Conservation (phyloP, 2,329 filamentous ascomycete genomes). For the Alternaria arborescens region DNA sequence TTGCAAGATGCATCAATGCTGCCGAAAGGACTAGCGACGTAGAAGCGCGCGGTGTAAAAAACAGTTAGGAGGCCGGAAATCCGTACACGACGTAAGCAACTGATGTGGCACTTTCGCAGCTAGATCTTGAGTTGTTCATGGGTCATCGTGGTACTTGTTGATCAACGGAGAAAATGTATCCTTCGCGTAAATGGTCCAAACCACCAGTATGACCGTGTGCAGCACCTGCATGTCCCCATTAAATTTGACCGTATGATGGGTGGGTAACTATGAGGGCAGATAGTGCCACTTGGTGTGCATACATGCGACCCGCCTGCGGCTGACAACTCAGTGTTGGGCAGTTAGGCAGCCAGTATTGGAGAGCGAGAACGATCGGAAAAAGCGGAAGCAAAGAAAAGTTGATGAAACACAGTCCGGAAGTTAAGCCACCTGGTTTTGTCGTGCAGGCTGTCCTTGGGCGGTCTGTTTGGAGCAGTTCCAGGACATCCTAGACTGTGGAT, state of each 20-base stretch:
- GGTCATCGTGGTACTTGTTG: conserved; percentile 3
- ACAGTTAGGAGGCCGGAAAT: not conserved
- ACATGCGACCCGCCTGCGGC: conserved; percentile 15
- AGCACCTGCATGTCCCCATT: conserved; percentile 12
- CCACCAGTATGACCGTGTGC: conserved; percentile 15
- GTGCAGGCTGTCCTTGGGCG: conserved; percentile 25
- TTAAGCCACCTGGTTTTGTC: conserved; percentile 22
- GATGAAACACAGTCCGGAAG: conserved; percentile 29
- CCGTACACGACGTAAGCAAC: not conserved
- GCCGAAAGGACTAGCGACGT: not conserved
- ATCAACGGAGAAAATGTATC: conserved; percentile 1
- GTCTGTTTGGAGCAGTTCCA: conserved; percentile 26
- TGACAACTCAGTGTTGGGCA: conserved; percentile 19
- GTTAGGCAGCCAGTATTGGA: conserved; percentile 22
- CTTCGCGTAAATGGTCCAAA: conserved; percentile 7
- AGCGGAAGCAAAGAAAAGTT: conserved; percentile 22
- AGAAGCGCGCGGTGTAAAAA: not conserved
- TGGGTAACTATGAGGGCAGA: conserved; percentile 12
- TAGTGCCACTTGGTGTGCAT: conserved; percentile 19
- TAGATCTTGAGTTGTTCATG: not conserved
- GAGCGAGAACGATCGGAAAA: conserved; percentile 27
- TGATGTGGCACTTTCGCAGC: not conserved
- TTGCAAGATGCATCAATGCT: not conserved
- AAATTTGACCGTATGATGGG: conserved; percentile 4
- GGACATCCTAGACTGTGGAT: conserved; percentile 25